phyloP scores from a whole-genome alignment of 2,329 filamentous ascomycete species.

The Mollisiaceae sp. region DNA sequence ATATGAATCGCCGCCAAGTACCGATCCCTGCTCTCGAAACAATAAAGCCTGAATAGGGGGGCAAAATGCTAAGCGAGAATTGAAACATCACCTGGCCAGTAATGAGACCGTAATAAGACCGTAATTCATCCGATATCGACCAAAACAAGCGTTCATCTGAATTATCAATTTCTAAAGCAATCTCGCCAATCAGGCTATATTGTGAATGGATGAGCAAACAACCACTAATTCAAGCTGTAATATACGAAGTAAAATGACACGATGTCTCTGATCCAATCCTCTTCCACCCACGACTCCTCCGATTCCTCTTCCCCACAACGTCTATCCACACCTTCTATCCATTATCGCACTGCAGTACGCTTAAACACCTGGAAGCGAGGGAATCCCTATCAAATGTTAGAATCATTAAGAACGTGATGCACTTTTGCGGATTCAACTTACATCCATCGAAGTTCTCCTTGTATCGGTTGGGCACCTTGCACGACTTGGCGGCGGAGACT shows the following conservation, averaged over 20 bases:
- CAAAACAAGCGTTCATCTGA: too few relatives aligned
- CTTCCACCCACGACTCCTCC: too few relatives aligned
- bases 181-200: too few relatives aligned
- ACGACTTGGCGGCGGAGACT: constrained; percentile 51
- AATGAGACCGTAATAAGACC: too few relatives aligned
- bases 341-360: neutral
- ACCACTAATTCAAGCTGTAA: neutral
- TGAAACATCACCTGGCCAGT: too few relatives aligned
- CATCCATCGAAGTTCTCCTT: constrained; percentile 55
- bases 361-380: constrained; percentile 3
- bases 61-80: too few relatives aligned
- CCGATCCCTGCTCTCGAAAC: too few relatives aligned
- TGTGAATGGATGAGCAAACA: neutral
- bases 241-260: neutral
- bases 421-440: constrained; percentile 39
- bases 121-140: neutral
- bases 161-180: too few relatives aligned
- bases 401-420: neutral
- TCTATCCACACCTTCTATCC: neutral
- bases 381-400: constrained; percentile 9
- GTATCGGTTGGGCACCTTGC: constrained; percentile 52
- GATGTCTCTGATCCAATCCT: neutral
- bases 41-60: too few relatives aligned
- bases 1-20: neutral
- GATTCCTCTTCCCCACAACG: too few relatives aligned